phyloP scores from a whole-genome alignment of 805 yeast genomes.

The Wickerhamomyces bovis region DNA sequence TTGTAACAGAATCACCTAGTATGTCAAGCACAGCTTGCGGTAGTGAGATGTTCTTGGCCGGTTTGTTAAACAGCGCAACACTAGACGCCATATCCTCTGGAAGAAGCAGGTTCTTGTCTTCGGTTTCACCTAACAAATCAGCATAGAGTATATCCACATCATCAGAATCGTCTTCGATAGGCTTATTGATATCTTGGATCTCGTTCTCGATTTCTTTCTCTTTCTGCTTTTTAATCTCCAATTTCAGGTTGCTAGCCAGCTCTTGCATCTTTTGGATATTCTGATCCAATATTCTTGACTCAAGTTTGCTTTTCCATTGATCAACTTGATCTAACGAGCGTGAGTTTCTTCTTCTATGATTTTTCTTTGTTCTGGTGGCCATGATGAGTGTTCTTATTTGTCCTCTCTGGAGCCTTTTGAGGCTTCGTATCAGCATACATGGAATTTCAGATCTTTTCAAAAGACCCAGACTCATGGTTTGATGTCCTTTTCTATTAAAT shows the following conservation, averaged over 20 bases:
- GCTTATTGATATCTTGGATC: slow-evolving; percentile 8
- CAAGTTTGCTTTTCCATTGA: background rate
- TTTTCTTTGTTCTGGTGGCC: background rate
- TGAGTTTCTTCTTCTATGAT: background rate
- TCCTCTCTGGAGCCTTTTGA: background rate
- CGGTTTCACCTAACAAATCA: slow-evolving; percentile 7
- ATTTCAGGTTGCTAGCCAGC: slow-evolving; percentile 11
- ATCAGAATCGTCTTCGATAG: slow-evolving; percentile 13
- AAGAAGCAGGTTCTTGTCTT: background rate
- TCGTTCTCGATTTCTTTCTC: slow-evolving; percentile 13
- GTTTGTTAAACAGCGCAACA: slow-evolving; percentile 17
- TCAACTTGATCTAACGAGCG: background rate
- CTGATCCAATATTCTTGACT: slow-evolving; percentile 8
- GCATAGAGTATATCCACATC: slow-evolving; percentile 17
- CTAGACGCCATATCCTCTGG: background rate
- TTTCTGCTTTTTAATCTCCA: slow-evolving; percentile 9
- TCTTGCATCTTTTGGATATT: slow-evolving; percentile 17
- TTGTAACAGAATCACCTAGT: slow-evolving; percentile 36
- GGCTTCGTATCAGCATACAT: background rate
- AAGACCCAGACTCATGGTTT: background rate
- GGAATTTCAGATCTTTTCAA: background rate
- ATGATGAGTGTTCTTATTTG: background rate
- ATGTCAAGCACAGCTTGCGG: slow-evolving; percentile 31
- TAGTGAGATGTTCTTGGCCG: slow-evolving; percentile 23
- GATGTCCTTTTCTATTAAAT: background rate